Evolutionary conservation across 352 stramenopile genomes (phyloP).

Genomic region (Phytophthora megakarya): DNA sequence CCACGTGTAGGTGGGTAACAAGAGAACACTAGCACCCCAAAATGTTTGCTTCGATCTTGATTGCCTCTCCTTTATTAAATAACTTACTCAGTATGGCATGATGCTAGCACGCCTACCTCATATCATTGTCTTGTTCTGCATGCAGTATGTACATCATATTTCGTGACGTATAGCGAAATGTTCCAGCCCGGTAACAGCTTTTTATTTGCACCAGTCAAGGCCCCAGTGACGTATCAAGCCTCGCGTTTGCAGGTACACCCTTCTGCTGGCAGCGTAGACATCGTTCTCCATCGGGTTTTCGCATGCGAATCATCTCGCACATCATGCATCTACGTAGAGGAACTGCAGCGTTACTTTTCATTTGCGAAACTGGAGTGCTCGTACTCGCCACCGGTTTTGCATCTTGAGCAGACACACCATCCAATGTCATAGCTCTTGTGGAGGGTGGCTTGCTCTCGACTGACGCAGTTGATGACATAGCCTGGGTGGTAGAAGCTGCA

Average conservation of each 20-base stretch:
- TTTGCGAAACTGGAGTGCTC: background rate
- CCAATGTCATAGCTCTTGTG: background rate
- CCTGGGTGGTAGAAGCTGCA: background rate
- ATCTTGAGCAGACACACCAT: conserved; percentile 3
- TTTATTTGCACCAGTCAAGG: conserved; percentile 4
- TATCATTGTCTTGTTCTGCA: too few species aligned
- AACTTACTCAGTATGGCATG: background rate
- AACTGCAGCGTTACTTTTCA: conserved; percentile 11
- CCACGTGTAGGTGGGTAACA: too few species aligned
- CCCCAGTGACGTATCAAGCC: conserved; percentile 1
- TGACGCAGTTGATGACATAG: background rate
- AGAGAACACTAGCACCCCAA: too few species aligned
- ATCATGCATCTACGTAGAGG: conserved; percentile 39
- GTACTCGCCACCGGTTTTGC: background rate
- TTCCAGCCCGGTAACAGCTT: background rate
- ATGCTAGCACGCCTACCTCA: background rate
- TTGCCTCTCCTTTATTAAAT: background rate
- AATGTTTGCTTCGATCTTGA: background rate
- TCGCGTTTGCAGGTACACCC: conserved; percentile 3
- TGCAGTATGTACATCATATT: background rate
- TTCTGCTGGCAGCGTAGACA: conserved; percentile 48
- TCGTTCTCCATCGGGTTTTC: conserved; percentile 41
- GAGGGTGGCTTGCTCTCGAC: background rate
- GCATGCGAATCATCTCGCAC: conserved; percentile 52
- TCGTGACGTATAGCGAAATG: background rate